These are phyloP conservation scores for Ballota nigra DNA, from an alignment of 257 asterid species.

Conservation along the genomic window DNA sequence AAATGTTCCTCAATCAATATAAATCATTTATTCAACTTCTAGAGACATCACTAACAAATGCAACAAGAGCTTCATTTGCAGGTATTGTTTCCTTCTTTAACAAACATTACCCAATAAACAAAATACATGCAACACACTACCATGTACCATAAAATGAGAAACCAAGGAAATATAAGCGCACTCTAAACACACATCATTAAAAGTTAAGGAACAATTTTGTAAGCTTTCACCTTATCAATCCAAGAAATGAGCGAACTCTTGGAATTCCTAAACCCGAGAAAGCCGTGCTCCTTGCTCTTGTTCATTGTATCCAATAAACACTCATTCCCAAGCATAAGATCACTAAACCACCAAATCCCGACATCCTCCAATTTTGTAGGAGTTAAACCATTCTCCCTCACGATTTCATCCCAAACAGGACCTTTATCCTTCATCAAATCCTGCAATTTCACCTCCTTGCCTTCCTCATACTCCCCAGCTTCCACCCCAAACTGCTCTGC, in stretches of 20 bases:
- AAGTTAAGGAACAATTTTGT: conserved; percentile 67
- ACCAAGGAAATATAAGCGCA: background rate
- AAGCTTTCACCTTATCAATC: conserved; percentile 81
- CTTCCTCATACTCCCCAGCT: conserved; percentile 57
- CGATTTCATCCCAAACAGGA: conserved; percentile 80
- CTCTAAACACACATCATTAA: background rate
- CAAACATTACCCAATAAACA: background rate
- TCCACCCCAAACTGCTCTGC: conserved; percentile 83
- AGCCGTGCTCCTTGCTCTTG: conserved; percentile 97
- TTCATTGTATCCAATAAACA: conserved; percentile 67
- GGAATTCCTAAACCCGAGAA: conserved; percentile 84
- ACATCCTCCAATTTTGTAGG: conserved; percentile 64
- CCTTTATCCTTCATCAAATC: conserved; percentile 82
- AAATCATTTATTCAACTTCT: background rate
- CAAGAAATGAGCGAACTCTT: conserved; percentile 70
- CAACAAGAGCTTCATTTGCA: conserved; percentile 2
- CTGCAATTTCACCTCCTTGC: conserved; percentile 40
- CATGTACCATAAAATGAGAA: background rate
- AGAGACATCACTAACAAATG: background rate
- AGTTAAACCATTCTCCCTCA: conserved; percentile 58
- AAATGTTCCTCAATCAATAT: background rate
- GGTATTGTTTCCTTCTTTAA: no score
- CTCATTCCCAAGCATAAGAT: conserved; percentile 28
- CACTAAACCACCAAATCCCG: conserved; percentile 82
- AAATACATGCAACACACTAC: background rate